phyloP scores from a whole-genome alignment of 1,139 yeast genomes.

The Geotrichum phurueaensis region DNA sequence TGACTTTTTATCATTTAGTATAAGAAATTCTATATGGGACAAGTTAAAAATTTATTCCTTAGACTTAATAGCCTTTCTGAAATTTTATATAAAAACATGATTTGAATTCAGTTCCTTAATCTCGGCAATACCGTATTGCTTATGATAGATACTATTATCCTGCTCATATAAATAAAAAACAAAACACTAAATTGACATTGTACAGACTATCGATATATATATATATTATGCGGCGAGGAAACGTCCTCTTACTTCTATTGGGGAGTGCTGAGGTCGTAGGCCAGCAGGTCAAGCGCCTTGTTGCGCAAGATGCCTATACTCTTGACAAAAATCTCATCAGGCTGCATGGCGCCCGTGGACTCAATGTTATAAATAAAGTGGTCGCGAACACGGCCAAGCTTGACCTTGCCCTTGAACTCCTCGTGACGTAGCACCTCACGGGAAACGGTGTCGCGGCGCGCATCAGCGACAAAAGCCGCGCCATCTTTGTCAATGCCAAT shows the following conservation, averaged over 20 bases:
- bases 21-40: no score
- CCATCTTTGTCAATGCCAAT: conserved; percentile 67
- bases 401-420: conserved; percentile 83
- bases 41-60: no score
- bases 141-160: no score
- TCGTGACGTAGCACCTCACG: conserved; percentile 92
- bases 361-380: conserved; percentile 93
- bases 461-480: conserved; percentile 74
- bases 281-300: conserved; percentile 67
- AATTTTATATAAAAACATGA: no score
- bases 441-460: conserved; percentile 92
- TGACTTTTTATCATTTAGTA: no score
- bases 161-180: no score
- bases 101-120: no score
- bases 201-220: background rate
- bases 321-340: conserved; percentile 91
- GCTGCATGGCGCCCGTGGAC: conserved; percentile 93
- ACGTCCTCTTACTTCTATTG: background rate
- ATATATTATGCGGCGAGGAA: background rate
- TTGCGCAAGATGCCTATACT: conserved; percentile 76
- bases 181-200: background rate
- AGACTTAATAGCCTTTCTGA: no score
- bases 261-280: conserved; percentile 15
- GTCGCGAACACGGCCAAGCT: conserved; percentile 83
- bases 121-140: no score